These are phyloP conservation scores for Ustilago loliicola DNA, from an alignment of 1,284 basidiomycete species.

Conservation along the genomic window DNA sequence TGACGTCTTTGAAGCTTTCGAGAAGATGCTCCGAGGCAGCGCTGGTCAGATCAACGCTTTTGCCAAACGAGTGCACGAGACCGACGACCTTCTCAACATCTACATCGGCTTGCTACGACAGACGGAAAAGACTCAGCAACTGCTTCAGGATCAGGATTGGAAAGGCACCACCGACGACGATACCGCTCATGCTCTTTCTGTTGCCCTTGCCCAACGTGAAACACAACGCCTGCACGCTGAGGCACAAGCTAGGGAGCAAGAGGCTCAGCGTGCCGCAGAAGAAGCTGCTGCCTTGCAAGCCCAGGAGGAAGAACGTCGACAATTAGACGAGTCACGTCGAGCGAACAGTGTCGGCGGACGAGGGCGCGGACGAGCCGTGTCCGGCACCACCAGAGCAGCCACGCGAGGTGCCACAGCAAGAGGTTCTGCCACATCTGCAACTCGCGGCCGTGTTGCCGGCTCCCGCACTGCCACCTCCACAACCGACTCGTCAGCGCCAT, in stretches of 20 bases:
- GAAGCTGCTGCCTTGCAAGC: slow-evolving; percentile 19
- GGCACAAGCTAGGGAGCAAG: slow-evolving; percentile 36
- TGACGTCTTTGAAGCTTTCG: slow-evolving; percentile 64
- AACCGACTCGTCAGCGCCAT: slow-evolving; percentile 1
- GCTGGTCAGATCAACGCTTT: slow-evolving; percentile 65
- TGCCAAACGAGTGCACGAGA: slow-evolving; percentile 53
- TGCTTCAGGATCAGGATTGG: slow-evolving; percentile 62
- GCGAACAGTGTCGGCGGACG: slow-evolving; percentile 15
- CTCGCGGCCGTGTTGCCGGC: slow-evolving; percentile 25
- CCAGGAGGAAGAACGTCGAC: slow-evolving; percentile 28
- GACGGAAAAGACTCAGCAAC: slow-evolving; percentile 59
- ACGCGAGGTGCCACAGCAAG: slow-evolving; percentile 11
- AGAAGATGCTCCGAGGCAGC: slow-evolving; percentile 55
- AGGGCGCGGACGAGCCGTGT: slow-evolving; percentile 29
- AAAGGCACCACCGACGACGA: slow-evolving; percentile 62
- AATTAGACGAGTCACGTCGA: slow-evolving; percentile 20
- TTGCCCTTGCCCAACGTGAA: slow-evolving; percentile 52
- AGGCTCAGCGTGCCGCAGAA: slow-evolving; percentile 33
- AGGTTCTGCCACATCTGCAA: slow-evolving; percentile 19
- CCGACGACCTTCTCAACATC: slow-evolving; percentile 62
- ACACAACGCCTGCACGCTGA: slow-evolving; percentile 45
- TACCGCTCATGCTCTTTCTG: slow-evolving; percentile 37
- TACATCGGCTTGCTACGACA: slow-evolving; percentile 64
- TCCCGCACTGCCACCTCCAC: slow-evolving; percentile 11
- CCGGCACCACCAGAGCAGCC: slow-evolving; percentile 16